These are phyloP conservation scores for Pinus tabuliformis DNA, from an alignment of 75 land plant genomes.

Conservation along the genomic window DNA sequence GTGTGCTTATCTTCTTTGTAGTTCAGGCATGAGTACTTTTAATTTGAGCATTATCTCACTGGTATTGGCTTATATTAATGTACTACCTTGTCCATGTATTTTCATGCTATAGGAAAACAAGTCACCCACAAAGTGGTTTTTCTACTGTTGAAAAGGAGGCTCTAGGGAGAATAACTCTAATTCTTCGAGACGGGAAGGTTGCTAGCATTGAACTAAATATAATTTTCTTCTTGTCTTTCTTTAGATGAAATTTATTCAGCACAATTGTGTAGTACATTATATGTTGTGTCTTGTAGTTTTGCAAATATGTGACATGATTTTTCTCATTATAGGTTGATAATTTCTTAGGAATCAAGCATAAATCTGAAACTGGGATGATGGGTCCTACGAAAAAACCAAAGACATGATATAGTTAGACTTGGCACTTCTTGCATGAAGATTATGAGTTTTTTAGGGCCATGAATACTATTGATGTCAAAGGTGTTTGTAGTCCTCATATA, in stretches of 20 bases:
- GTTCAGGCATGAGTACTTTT: conserved; percentile 1
- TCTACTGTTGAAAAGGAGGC: conserved; percentile 90
- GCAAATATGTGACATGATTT: not conserved
- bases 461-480: no score
- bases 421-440: no score
- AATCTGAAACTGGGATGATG: conserved; percentile 46
- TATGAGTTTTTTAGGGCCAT: no score
- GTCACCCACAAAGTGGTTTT: conserved; percentile 97
- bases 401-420: not conserved
- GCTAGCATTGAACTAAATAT: not conserved
- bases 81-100: not conserved
- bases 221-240: not conserved
- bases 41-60: not conserved
- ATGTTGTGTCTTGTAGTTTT: not conserved
- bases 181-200: conserved; percentile 90
- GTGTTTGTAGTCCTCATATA: no score
- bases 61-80: not conserved
- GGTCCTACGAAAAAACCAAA: conserved; percentile 76
- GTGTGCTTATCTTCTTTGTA: conserved; percentile 27
- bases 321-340: conserved; percentile 70
- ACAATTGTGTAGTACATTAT: not conserved
- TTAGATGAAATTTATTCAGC: not conserved
- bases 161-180: conserved; percentile 84
- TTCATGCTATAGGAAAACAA: conserved; percentile 61
- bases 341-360: conserved; percentile 87